Percentiles rank a stretch among this genome's conserved stretches.
Evolutionary conservation across 2,329 filamentous ascomycete species (phyloP).

Genomic region (Neonectria sp.): DNA sequence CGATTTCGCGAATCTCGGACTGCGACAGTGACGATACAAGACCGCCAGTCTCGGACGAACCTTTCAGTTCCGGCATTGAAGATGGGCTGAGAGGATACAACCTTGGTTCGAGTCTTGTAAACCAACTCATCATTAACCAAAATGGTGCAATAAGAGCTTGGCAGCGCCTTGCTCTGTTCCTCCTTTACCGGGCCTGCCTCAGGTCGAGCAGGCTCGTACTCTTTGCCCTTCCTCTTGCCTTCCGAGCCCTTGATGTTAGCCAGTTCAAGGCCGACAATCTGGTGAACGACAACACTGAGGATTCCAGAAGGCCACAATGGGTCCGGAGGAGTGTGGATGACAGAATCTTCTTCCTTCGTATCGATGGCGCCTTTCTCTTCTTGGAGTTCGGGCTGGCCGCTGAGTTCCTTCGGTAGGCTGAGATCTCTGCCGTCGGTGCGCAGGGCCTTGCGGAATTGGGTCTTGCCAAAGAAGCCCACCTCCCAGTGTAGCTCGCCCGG

Average conservation of each 20-base stretch:
- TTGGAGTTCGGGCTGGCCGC: conserved; percentile 82
- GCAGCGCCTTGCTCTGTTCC: conserved; percentile 84
- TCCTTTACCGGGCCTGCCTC: conserved; percentile 88
- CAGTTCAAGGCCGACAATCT: conserved; percentile 96
- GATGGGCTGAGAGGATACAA: conserved; percentile 93
- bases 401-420: conserved; percentile 80
- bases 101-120: conserved; percentile 96
- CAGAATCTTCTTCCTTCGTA: conserved; percentile 82
- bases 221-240: conserved; percentile 85
- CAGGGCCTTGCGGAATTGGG: conserved; percentile 86
- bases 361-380: conserved; percentile 86
- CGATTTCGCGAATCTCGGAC: conserved; percentile 91
- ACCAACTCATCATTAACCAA: conserved; percentile 89
- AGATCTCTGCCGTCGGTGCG: conserved; percentile 90
- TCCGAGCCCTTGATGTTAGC: conserved; percentile 89
- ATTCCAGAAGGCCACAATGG: conserved; percentile 97
- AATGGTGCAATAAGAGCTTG: conserved; percentile 95
- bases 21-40: conserved; percentile 86
- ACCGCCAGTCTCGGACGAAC: conserved; percentile 95
- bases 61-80: conserved; percentile 97
- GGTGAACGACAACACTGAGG: conserved; percentile 88
- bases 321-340: conserved; percentile 91
- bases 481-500: conserved; percentile 96
- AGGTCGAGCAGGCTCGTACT: conserved; percentile 89
- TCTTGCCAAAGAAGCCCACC: conserved; percentile 94